Conservation (phyloP, 176 grass and related monocot genomes). For the Ensete glaucum region DNA sequence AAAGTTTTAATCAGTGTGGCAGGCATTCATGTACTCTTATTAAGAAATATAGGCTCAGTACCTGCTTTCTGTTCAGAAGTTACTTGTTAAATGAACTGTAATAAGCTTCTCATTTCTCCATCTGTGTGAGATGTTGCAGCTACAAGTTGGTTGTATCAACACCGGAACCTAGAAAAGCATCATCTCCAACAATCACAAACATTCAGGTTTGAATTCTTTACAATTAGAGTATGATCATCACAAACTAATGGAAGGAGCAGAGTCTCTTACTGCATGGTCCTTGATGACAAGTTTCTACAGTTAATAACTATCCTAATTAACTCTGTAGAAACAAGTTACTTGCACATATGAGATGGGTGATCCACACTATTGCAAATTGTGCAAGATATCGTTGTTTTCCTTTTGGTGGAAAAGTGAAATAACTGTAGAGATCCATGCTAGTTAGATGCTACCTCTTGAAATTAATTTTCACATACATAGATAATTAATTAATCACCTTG, state of each 20-base stretch:
- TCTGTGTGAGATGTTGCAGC: slow-evolving; percentile 24
- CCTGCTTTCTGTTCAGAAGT: background rate
- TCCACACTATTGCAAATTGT: background rate
- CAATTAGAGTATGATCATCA: background rate
- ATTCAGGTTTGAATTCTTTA: slow-evolving; percentile 53
- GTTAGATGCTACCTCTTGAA: background rate
- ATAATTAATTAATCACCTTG: background rate
- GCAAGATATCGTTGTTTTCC: background rate
- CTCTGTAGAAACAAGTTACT: background rate
- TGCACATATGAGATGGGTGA: background rate
- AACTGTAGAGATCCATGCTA: background rate
- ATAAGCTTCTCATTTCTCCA: background rate
- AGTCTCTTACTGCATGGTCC: no score
- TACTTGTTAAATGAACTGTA: background rate
- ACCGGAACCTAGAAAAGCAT: slow-evolving; percentile 66
- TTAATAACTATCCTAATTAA: no score
- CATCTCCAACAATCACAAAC: slow-evolving; percentile 89
- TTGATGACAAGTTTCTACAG: slow-evolving; percentile 9
- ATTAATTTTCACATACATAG: background rate
- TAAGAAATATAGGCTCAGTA: background rate
- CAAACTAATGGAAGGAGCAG: no score
- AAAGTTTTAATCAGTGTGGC: background rate
- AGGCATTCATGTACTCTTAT: background rate
- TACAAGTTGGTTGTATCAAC: slow-evolving; percentile 80
- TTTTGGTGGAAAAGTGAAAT: background rate